Base-by-base conservation (phyloP, 805 yeast genomes). In the Yarrowia osloensis region DNA sequence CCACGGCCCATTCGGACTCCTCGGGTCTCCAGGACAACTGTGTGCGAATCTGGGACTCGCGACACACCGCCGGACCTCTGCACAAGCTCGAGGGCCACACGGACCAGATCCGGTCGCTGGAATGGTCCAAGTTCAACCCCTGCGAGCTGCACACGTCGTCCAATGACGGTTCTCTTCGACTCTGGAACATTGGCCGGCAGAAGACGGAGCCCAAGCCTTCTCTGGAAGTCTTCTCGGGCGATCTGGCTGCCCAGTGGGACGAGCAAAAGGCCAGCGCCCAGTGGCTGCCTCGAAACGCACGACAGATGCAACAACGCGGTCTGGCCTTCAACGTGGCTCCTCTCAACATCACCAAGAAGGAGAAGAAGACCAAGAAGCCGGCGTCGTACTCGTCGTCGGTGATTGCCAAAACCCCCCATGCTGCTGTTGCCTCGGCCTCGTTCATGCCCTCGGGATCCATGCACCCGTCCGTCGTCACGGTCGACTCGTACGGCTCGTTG, bases 41-140 rank as follows among this genome's bases (percentile, higher is more conserved):
- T 2, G 82, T 87, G 47, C 79, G 86, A 70, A 78, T 90, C 35
- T 90, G 96, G 96, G 96, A 90, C 77, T 84, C 88, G 52, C 81
- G 96, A 70, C 52, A 61, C 61, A 81, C 85, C 44, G 76, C 79
- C 44, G 82, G 81, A 19, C 86, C 87, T 1, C 77, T 85, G 65
- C 83, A 85, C 9, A 77, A 78, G 46, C 77, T 88, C 42, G 73
- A 77, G 2, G 90, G 90, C 1, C 91, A 88, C 71, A 74, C 78
- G 6, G 87, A 84, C 68, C 75, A 76, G 37, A 79, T 90, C 17
- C 83, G 86, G 8, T 77, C 85, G 24, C 71, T 90, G 42, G 84
- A 85, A 69, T 90, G 95, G 94, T 74, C 81, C 2, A 79, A 80
- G 65, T 77, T 78, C 29, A 70, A 75, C 46, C 65, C 68, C 17